Evolutionary conservation across 805 yeast species (phyloP).

Genomic region (Metahyphopichia silvanorum): DNA sequence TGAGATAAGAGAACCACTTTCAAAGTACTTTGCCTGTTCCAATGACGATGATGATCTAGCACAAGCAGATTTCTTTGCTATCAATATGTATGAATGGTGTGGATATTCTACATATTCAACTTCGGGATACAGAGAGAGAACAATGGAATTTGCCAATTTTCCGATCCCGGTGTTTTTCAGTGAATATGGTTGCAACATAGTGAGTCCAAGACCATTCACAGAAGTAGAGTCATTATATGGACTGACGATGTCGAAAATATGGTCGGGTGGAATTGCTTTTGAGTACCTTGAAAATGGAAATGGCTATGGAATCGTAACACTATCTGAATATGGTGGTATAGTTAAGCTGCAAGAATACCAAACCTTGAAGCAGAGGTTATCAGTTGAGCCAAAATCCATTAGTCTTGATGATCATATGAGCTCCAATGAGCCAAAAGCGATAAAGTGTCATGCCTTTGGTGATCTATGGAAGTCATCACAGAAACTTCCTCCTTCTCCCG

Average conservation of each 20-base stretch:
- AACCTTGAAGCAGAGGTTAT: conserved; percentile 20
- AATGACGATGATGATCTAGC: conserved; percentile 6
- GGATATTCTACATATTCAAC: conserved; percentile 35
- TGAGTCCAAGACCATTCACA: conserved; percentile 36
- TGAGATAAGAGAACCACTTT: conserved; percentile 20
- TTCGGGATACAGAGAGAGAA: conserved; percentile 35
- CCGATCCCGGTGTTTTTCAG: conserved; percentile 38
- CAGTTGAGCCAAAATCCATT: conserved; percentile 17
- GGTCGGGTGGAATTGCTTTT: conserved; percentile 39
- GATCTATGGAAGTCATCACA: conserved; percentile 17
- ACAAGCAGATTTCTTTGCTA: conserved; percentile 31
- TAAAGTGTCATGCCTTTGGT: conserved; percentile 1
- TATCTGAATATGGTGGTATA: conserved; percentile 20
- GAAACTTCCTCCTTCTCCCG: conserved; percentile 39
- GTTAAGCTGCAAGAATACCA: conserved; percentile 26
- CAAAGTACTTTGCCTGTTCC: conserved; percentile 31
- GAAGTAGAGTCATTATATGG: conserved; percentile 36
- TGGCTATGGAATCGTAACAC: conserved; percentile 33
- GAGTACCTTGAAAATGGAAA: conserved; percentile 35
- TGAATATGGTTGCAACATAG: conserved; percentile 37
- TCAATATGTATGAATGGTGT: conserved; percentile 43
- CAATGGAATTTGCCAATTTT: conserved; percentile 22
- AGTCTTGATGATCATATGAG: conserved; percentile 3
- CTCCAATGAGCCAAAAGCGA: not conserved
- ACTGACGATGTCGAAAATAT: conserved; percentile 28